These are phyloP conservation scores for Podila minutissima DNA, from an alignment of 192 early-diverging fungal genomes.

Conservation along the genomic window DNA sequence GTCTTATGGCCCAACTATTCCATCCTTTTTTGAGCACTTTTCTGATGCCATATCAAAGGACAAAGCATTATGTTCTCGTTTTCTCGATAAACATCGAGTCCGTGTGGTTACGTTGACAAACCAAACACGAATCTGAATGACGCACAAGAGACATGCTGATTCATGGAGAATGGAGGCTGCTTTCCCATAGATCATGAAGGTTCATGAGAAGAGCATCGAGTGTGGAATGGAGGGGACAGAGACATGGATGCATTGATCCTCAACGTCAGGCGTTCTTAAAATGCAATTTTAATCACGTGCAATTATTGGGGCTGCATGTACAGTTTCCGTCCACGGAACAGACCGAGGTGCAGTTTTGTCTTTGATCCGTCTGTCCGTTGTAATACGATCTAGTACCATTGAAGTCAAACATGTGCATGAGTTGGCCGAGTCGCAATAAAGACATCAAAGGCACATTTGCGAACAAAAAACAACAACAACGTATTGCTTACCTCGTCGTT, in stretches of 20 bases:
- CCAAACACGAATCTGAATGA: no score
- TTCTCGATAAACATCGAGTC: no score
- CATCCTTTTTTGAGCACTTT: no score
- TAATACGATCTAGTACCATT: constrained; percentile 22
- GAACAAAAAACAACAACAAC: background rate
- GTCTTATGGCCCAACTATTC: background rate
- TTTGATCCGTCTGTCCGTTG: constrained; percentile 46
- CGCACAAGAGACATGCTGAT: no score
- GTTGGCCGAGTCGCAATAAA: background rate
- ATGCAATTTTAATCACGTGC: background rate
- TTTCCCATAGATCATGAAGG: no score
- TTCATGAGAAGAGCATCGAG: no score
- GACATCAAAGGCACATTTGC: background rate
- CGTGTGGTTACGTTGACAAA: no score
- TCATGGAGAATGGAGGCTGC: no score
- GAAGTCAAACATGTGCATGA: no score
- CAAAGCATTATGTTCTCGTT: no score
- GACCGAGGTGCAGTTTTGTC: constrained; percentile 33
- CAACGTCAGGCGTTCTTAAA: background rate
- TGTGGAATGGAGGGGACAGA: no score
- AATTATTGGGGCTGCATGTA: constrained; percentile 44
- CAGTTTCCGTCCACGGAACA: constrained; percentile 36
- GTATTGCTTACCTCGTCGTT: constrained; percentile 24
- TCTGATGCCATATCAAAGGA: no score
- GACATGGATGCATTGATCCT: background rate